Evolutionary conservation across 305 asterid species (phyloP), one percentile per base, ranked within the genome.

Genomic region (Fraxinus xanthoxyloides): DNA sequence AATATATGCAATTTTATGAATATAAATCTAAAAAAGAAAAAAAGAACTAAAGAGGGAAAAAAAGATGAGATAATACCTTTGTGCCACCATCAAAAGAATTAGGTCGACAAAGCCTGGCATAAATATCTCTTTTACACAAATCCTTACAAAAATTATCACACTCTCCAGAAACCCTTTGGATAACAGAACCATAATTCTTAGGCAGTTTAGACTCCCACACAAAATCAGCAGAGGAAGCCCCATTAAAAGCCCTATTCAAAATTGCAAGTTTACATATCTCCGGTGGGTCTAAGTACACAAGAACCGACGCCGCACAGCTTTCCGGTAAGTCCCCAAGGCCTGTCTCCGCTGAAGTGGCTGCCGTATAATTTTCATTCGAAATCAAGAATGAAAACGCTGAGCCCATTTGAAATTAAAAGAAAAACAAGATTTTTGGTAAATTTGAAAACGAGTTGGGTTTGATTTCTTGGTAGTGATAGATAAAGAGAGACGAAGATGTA

Each of bases 181-280:
- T 87, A 12, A 96, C 86, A 75, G 90, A 87, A 28, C n/a, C 84
- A 80, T 95, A 95, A 89, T 95, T 94, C 36, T 61, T 0, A 2
- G 98, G 98, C 80, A 95, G 69, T 81, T 95, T 95, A 0, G 97
- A 92, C 35, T 88, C 97, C 99, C 98, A 95, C 5, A 95, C 94
- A 80, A 92, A 95, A 89, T 95, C 99, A 15, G 98, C 97, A 7
- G 90, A 87, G 51, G 95, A 87, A 4, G 98, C 98, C 23, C 90
- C 89, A 3, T 92, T 85, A 72, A 94, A 94, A 78, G 95, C 95
- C 80, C 91, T 88, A 77, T 93, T 95, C 77, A 95, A 34, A 87
- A 84, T 84, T 43, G 99, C 89, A 6, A 95, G 81, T 28, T 84
- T 88, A 86, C 97, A 95, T 91, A 95, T 93, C 93, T 93, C 91